phyloP scores from a whole-genome alignment of 805 yeast genomes.

The Starmerella bombicola region DNA sequence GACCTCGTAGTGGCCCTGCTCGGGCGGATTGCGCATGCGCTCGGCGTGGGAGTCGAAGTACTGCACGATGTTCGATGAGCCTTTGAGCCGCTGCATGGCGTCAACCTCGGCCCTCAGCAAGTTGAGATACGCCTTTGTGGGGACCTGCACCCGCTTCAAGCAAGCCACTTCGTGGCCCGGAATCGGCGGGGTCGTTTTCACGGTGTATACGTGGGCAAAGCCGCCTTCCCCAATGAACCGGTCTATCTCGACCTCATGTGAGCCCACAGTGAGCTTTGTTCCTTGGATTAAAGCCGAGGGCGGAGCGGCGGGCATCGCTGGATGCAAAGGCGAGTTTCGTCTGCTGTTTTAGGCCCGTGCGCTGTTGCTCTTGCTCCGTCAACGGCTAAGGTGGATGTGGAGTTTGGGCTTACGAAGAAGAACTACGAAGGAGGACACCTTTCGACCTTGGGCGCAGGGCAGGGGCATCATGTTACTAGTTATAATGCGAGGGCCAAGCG shows the following conservation, averaged over 20 bases:
- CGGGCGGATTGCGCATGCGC: conserved; percentile 35
- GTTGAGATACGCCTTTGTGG: conserved; percentile 73
- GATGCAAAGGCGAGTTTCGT: neutral
- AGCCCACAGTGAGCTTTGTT: conserved; percentile 67
- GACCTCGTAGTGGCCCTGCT: conserved; percentile 57
- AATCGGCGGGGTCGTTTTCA: conserved; percentile 50
- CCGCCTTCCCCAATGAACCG: conserved; percentile 80
- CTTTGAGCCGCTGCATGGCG: conserved; percentile 82
- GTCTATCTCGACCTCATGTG: conserved; percentile 57
- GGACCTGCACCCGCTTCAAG: conserved; percentile 88
- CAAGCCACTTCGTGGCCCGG: conserved; percentile 53
- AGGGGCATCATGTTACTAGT: neutral
- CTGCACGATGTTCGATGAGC: conserved; percentile 67
- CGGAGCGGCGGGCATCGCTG: conserved; percentile 20
- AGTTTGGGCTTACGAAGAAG: neutral
- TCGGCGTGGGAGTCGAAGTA: conserved; percentile 95
- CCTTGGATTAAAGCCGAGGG: conserved; percentile 54
- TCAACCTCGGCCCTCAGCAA: conserved; percentile 88
- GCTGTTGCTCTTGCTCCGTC: neutral
- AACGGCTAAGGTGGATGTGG: neutral
- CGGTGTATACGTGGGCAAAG: conserved; percentile 87
- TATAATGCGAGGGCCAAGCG: neutral
- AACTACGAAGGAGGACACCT: neutral
- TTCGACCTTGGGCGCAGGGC: neutral
- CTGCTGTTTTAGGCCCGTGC: neutral